Base-by-base conservation (phyloP, 108 stramenopile species). In the Epipyxis sp. region DNA sequence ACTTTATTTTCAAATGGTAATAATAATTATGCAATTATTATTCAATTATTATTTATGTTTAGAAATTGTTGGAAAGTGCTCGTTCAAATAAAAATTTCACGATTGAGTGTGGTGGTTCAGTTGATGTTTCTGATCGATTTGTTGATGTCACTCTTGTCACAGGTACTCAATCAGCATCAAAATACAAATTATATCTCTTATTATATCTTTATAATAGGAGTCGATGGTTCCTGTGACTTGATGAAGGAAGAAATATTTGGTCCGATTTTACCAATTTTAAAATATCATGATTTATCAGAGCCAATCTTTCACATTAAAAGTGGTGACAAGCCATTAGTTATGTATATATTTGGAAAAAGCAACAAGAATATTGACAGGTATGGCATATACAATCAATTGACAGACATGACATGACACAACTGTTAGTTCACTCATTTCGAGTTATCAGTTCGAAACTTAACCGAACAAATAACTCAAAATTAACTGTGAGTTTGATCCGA, bases 201-300 rank as follows among this genome's bases (percentile, higher is more conserved):
- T 80, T 42, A 80, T 83, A 80, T n/a, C 65, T 20, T 68, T 20
- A 68, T 25, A 68, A 39, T 1, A 76, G 81, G 30, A 16, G 0
- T 29, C 41, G 46, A 3, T 1, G 20, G 42, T 61, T 0, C n/a
- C 57, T 32, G 40, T 90, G 42, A 83, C 16, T 59, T 93, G 1
- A 86, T 92, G 83, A 42, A 86, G 58, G 93, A 95, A 77, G 94
- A 95, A 72, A 89, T 95, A 6, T 95, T 95, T 83, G 92, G 93
- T 2, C 92, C 93, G 1, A 80, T 93, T 40, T 80, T 95, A 42
- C 91, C 94, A 30, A 87, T 94, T 69, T 30, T 93, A 0, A 40
- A 84, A 20, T 86, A 91, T 42, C 35, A 62, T 2, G 80, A 79
- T 3, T 69, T 83, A 1, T 85, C 83, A 41, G 90, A 92, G 62